These are phyloP conservation scores for Aspergillus floridensis DNA, from an alignment of 2,329 filamentous ascomycete genomes.

Conservation along the genomic window DNA sequence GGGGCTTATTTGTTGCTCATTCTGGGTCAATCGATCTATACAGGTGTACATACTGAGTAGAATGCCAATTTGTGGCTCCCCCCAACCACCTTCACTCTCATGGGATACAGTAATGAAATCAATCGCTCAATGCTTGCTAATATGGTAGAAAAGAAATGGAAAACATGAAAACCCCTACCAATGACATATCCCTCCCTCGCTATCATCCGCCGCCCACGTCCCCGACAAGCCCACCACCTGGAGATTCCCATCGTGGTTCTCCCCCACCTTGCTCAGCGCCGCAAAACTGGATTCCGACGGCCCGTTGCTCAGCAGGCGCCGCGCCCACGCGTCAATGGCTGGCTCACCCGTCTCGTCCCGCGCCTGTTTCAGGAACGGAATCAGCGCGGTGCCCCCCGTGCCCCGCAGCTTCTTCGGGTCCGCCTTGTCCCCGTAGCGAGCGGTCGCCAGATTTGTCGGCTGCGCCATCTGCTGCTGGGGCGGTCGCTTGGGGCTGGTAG, in stretches of 20 bases:
- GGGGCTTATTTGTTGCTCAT: no score
- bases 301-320: slow-evolving; percentile 56
- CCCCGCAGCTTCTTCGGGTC: slow-evolving; percentile 67
- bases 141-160: not conserved
- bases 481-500: slow-evolving; percentile 50
- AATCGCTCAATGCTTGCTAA: not conserved
- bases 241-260: slow-evolving; percentile 54
- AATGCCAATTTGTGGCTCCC: no score
- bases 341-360: slow-evolving; percentile 94
- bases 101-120: no score
- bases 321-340: slow-evolving; percentile 68
- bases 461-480: slow-evolving; percentile 14
- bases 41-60: no score
- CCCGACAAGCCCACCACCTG: slow-evolving; percentile 72
- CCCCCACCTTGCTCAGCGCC: slow-evolving; percentile 52
- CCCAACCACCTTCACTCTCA: no score
- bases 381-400: slow-evolving; percentile 89
- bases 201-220: slow-evolving; percentile 85
- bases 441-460: slow-evolving; percentile 55
- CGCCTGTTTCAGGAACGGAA: slow-evolving; percentile 94
- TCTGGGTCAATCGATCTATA: no score
- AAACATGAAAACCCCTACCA: slow-evolving; percentile 37
- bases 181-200: slow-evolving; percentile 61
- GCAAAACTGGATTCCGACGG: slow-evolving; percentile 39
- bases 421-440: slow-evolving; percentile 40